Evolutionary conservation across 1,284 basidiomycete genomes (phyloP).

Genomic region (Ceratobasidium sp.): DNA sequence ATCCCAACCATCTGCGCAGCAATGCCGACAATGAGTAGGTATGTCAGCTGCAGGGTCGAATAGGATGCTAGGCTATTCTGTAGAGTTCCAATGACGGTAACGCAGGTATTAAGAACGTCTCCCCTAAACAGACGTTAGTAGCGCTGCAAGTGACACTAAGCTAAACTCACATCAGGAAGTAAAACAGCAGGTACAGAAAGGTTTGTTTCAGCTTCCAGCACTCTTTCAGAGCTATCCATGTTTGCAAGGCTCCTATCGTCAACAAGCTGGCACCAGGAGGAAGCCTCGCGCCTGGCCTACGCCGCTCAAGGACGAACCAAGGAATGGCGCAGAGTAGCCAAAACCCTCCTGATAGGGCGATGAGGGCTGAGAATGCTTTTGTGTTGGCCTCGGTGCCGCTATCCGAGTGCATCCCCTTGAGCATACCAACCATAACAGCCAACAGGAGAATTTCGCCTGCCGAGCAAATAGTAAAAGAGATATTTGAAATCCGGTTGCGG

Average conservation of each 20-base stretch:
- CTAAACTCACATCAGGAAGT: constrained; percentile 69
- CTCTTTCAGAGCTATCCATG: constrained; percentile 72
- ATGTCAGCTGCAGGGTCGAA: constrained; percentile 72
- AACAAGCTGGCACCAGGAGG: constrained; percentile 71
- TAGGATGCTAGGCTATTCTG: constrained; percentile 78
- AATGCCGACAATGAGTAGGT: constrained; percentile 80
- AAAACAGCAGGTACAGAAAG: constrained; percentile 77
- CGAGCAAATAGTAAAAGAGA: constrained; percentile 79
- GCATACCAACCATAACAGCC: constrained; percentile 79
- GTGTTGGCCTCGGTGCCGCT: constrained; percentile 79
- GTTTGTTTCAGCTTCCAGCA: constrained; percentile 79
- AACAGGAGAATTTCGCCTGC: constrained; percentile 77
- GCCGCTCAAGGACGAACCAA: constrained; percentile 61
- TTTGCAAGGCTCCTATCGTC: constrained; percentile 77
- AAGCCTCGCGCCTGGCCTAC: constrained; percentile 71
- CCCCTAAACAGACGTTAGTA: constrained; percentile 52
- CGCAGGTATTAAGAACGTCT: constrained; percentile 78
- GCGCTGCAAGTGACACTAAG: not conserved
- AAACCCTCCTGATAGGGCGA: constrained; percentile 77
- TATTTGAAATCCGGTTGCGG: constrained; percentile 81
- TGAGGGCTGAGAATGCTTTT: constrained; percentile 77
- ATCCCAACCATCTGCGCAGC: constrained; percentile 78
- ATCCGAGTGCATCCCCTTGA: constrained; percentile 72
- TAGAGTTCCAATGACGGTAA: constrained; percentile 80
- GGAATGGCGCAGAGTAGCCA: constrained; percentile 67